Conservation (phyloP, 2,329 filamentous ascomycete genomes). For the Colletotrichum sp. region DNA sequence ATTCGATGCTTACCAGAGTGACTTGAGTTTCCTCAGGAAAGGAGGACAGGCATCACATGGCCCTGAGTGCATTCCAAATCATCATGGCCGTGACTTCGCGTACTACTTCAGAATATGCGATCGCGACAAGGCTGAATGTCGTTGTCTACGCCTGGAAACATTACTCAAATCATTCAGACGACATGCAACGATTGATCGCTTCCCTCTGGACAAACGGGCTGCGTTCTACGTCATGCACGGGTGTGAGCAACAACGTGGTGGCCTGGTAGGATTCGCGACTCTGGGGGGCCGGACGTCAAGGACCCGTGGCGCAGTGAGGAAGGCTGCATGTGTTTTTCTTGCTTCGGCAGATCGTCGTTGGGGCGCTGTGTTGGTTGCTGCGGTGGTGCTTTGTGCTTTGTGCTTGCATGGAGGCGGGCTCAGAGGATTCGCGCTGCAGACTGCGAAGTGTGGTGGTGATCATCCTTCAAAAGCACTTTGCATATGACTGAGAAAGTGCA, state of each 20-base stretch:
- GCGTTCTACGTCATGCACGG: background rate
- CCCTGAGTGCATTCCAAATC: background rate
- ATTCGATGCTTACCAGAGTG: background rate
- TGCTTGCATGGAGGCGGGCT: background rate
- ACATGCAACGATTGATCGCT: background rate
- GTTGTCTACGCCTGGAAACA: background rate
- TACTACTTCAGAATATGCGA: background rate
- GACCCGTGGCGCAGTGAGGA: background rate
- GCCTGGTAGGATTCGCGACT: background rate
- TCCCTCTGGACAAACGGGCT: background rate
- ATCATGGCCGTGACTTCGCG: background rate
- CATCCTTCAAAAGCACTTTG: background rate
- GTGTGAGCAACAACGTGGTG: background rate
- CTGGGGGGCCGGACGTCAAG: background rate
- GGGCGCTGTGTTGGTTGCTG: background rate
- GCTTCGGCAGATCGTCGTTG: background rate
- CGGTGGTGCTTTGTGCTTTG: background rate
- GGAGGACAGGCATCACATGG: background rate
- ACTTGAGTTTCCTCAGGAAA: background rate
- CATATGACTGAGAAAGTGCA: background rate
- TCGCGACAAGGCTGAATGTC: background rate
- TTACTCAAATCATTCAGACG: background rate
- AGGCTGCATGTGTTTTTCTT: background rate
- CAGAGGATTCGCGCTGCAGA: background rate
- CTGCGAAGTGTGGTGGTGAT: background rate